phyloP scores from a whole-genome alignment of 176 grass and related monocot species.

The Eleusine coracana region DNA sequence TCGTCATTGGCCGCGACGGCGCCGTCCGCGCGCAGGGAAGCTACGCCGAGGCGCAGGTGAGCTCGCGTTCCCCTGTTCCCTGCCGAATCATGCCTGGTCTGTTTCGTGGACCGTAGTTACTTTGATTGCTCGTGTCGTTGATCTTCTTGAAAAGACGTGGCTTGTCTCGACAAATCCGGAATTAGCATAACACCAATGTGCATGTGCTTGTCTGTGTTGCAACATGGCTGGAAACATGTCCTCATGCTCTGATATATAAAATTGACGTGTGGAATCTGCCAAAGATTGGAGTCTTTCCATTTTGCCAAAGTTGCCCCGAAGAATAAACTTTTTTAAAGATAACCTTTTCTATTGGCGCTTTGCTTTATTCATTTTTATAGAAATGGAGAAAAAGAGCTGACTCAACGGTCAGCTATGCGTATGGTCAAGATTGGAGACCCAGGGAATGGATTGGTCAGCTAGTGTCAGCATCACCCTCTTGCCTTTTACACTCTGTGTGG shows the following conservation, averaged over 20 bases:
- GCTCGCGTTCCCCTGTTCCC: background rate
- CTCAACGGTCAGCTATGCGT: conserved; percentile 31
- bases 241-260: conserved; percentile 2
- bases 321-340: conserved; percentile 37
- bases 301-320: conserved; percentile 25
- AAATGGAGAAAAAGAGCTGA: conserved; percentile 21
- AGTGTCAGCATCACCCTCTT: conserved; percentile 28
- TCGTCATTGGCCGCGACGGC: conserved; percentile 71
- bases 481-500: conserved; percentile 40
- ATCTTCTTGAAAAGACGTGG: conserved; percentile 34
- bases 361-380: background rate
- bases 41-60: conserved; percentile 93
- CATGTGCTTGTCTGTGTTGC: background rate
- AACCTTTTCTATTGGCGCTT: conserved; percentile 35
- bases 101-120: too few relatives aligned
- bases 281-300: conserved; percentile 32
- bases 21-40: conserved; percentile 68
- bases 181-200: background rate
- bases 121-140: conserved; percentile 11
- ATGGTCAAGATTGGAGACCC: conserved; percentile 45
- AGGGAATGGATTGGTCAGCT: conserved; percentile 5
- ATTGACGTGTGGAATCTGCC: conserved; percentile 45
- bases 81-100: conserved; percentile 3
- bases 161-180: conserved; percentile 27
- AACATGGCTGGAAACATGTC: conserved; percentile 1